Conservation (phyloP, 441 rosid genomes). For the Eruca vesicaria region DNA sequence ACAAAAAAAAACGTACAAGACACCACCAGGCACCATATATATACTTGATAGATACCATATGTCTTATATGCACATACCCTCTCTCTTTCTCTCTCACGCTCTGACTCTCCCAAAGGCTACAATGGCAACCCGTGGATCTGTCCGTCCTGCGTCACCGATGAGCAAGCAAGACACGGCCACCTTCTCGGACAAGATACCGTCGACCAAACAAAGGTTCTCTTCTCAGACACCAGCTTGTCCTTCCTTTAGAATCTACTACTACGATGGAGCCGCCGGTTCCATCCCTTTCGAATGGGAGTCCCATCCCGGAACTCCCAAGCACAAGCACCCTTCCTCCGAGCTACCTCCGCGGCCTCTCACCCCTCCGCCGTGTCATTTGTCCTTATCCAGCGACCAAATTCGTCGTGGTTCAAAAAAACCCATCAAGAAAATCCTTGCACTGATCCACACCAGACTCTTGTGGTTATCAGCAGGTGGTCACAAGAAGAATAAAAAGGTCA, state of each 20-base stretch:
- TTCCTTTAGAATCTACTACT: constrained; percentile 36
- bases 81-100: not conserved
- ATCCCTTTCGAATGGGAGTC: constrained; percentile 82
- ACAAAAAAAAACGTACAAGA: not conserved
- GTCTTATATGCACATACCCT: constrained; percentile 13
- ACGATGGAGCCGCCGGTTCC: constrained; percentile 44
- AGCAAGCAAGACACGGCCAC: constrained; percentile 16
- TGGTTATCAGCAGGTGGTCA: constrained; percentile 17
- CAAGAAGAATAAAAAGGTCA: constrained; percentile 4
- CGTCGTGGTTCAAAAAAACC: constrained; percentile 18
- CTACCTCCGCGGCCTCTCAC: constrained; percentile 51
- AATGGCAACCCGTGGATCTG: constrained; percentile 28
- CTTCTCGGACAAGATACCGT: constrained; percentile 24
- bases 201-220: constrained; percentile 25
- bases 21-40: constrained; percentile 27
- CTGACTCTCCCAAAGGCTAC: not conserved
- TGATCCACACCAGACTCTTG: constrained; percentile 8
- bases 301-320: constrained; percentile 68
- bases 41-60: constrained; percentile 6
- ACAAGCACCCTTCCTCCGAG: constrained; percentile 30
- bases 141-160: not conserved
- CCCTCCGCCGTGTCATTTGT: constrained; percentile 73
- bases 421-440: constrained; percentile 19
- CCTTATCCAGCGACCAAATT: constrained; percentile 17
- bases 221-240: constrained; percentile 30